Percentiles rank a stretch among this genome's conserved stretches.
Evolutionary conservation across 805 yeast species (phyloP).

Genomic region (Ascoidea rubescens): DNA sequence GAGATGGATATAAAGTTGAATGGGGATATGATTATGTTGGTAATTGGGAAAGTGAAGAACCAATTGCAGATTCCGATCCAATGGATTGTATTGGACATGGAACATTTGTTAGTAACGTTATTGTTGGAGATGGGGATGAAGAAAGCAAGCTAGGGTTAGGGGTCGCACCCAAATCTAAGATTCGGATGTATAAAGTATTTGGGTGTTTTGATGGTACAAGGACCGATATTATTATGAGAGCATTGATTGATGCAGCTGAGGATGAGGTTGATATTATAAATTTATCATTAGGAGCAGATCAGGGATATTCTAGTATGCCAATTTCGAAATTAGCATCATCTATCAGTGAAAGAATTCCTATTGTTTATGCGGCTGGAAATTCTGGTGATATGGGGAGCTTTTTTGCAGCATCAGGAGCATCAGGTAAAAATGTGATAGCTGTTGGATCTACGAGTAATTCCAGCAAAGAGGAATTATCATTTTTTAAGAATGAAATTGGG

Average conservation of each 20-base stretch:
- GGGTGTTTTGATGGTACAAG: constrained; percentile 11
- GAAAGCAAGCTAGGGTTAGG: constrained; percentile 3
- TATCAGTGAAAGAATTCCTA: constrained; percentile 2
- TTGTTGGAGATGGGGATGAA: constrained; percentile 8
- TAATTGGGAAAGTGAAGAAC: constrained; percentile 4
- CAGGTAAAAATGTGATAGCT: constrained; percentile 6
- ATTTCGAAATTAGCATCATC: background rate
- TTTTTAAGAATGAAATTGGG: background rate
- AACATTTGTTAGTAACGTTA: constrained; percentile 11
- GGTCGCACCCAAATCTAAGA: constrained; percentile 12
- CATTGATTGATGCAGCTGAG: constrained; percentile 3
- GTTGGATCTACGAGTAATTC: constrained; percentile 5
- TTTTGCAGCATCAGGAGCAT: constrained; percentile 8
- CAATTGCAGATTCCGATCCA: constrained; percentile 7
- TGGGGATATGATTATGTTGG: constrained; percentile 11
- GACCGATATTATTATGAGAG: constrained; percentile 10
- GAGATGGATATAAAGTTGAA: constrained; percentile 9
- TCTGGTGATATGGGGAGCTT: constrained; percentile 5
- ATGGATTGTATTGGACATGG: constrained; percentile 15
- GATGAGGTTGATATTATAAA: constrained; percentile 2
- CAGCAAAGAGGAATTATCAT: background rate
- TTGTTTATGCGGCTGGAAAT: constrained; percentile 12
- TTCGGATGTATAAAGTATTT: constrained; percentile 12
- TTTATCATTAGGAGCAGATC: background rate
- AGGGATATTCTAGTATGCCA: background rate